phyloP scores from a whole-genome alignment of 805 yeast genomes.

The Priceomyces castillae region DNA sequence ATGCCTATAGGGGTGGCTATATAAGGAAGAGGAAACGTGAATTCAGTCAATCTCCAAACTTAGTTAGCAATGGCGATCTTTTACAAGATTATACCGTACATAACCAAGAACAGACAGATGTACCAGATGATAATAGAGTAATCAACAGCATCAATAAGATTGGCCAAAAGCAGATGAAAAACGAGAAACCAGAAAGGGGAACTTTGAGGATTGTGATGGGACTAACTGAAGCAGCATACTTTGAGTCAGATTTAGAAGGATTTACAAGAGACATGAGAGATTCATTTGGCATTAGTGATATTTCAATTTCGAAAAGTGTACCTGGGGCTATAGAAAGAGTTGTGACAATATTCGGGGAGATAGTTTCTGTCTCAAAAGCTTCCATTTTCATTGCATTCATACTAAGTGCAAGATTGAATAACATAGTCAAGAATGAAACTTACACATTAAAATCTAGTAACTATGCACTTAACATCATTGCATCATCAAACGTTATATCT shows the following conservation, averaged over 20 bases:
- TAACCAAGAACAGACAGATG: slow-evolving; percentile 4
- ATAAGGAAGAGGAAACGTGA: slow-evolving; percentile 8
- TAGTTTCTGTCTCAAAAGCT: slow-evolving; percentile 20
- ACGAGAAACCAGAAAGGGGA: not conserved
- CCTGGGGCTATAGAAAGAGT: slow-evolving; percentile 31
- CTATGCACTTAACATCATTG: slow-evolving; percentile 17
- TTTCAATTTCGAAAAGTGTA: slow-evolving; percentile 18
- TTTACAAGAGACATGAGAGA: slow-evolving; percentile 14
- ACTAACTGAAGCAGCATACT: slow-evolving; percentile 24
- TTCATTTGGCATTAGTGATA: slow-evolving; percentile 20
- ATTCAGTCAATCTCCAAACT: slow-evolving; percentile 1
- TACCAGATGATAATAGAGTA: slow-evolving; percentile 26
- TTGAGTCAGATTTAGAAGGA: slow-evolving; percentile 14
- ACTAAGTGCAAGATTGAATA: slow-evolving; percentile 25
- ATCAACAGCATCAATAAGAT: slow-evolving; percentile 20
- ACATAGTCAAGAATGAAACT: slow-evolving; percentile 16
- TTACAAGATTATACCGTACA: slow-evolving; percentile 3
- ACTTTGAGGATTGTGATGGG: slow-evolving; percentile 14
- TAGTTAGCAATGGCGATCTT: slow-evolving; percentile 1
- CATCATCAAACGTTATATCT: not conserved
- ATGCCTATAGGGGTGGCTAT: not conserved
- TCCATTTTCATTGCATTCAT: slow-evolving; percentile 26
- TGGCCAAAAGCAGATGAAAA: slow-evolving; percentile 4
- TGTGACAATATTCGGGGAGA: slow-evolving; percentile 28
- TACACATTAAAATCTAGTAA: slow-evolving; percentile 34